phyloP scores from a whole-genome alignment of 768 basidiomycete species.

The Hypholoma sublateritium region DNA sequence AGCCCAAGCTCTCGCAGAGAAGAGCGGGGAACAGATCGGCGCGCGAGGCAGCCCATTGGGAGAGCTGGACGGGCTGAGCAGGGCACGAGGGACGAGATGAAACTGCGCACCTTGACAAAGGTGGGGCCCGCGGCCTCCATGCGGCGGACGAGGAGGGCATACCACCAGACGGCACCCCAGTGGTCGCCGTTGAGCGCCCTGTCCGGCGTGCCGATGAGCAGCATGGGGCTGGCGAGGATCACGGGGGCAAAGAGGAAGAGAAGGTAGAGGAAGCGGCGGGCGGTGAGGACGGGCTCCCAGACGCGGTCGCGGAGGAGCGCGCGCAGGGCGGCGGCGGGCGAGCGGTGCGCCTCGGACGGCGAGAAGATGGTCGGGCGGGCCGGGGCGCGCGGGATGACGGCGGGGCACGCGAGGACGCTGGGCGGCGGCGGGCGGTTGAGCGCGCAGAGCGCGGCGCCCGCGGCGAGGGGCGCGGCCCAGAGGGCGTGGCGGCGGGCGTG shows the following conservation, averaged over 20 bases:
- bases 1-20: slow-evolving; percentile 82
- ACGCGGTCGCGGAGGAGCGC: slow-evolving; percentile 55
- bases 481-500: slow-evolving; percentile 31
- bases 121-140: slow-evolving; percentile 98
- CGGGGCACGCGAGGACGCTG: slow-evolving; percentile 42
- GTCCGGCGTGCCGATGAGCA: slow-evolving; percentile 64
- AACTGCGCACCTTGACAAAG: slow-evolving; percentile 74
- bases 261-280: slow-evolving; percentile 80
- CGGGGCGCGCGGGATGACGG: slow-evolving; percentile 37
- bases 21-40: slow-evolving; percentile 88
- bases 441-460: slow-evolving; percentile 52
- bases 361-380: slow-evolving; percentile 52
- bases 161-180: slow-evolving; percentile 99
- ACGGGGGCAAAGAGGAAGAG: slow-evolving; percentile 86
- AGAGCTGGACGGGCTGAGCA: slow-evolving; percentile 53
- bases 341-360: slow-evolving; percentile 59
- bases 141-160: slow-evolving; percentile 77
- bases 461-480: slow-evolving; percentile 59
- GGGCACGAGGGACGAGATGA: slow-evolving; percentile 3
- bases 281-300: slow-evolving; percentile 85
- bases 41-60: slow-evolving; percentile 98
- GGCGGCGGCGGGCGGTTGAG: slow-evolving; percentile 38
- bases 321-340: slow-evolving; percentile 43
- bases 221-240: slow-evolving; percentile 79
- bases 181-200: slow-evolving; percentile 65